A percentile compares a stretch with the other conserved stretches of the same genome.
These are phyloP conservation scores for Arabidopsis lyrata DNA, from an alignment of 441 rosid species.

Conservation along the genomic window DNA sequence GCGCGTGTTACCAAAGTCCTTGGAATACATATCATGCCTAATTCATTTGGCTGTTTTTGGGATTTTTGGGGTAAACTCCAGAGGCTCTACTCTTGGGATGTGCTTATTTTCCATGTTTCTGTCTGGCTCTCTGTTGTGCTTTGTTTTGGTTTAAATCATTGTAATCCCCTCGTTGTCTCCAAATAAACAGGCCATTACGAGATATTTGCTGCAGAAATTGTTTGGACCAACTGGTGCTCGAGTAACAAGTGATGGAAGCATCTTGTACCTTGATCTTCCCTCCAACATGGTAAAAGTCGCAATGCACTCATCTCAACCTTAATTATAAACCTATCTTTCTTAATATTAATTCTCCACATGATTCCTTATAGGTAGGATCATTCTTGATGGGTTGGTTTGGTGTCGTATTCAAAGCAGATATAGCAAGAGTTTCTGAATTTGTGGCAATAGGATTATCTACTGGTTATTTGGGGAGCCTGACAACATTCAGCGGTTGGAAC, in stretches of 20 bases:
- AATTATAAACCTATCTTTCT: slow-evolving; percentile 1
- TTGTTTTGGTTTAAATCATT: slow-evolving; percentile 23
- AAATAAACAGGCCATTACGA: slow-evolving; percentile 73
- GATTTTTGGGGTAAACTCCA: slow-evolving; percentile 77
- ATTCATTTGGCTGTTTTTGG: slow-evolving; percentile 83
- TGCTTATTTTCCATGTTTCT: not conserved
- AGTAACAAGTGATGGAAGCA: slow-evolving; percentile 63
- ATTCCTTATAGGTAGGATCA: slow-evolving; percentile 74
- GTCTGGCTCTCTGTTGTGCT: slow-evolving; percentile 29
- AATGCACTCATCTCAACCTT: not conserved
- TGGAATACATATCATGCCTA: slow-evolving; percentile 70
- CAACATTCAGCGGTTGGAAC: slow-evolving; percentile 95
- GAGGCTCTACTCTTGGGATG: slow-evolving; percentile 8
- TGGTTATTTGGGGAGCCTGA: slow-evolving; percentile 88
- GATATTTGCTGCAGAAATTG: slow-evolving; percentile 74
- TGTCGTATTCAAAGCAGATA: slow-evolving; percentile 78
- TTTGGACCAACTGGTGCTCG: slow-evolving; percentile 74
- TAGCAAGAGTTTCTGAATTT: slow-evolving; percentile 65
- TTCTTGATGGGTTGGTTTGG: slow-evolving; percentile 99
- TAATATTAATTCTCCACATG: not conserved
- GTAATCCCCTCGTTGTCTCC: not conserved
- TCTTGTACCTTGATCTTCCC: slow-evolving; percentile 84
- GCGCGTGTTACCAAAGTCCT: slow-evolving; percentile 50
- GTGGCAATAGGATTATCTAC: slow-evolving; percentile 82
- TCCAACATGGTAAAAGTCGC: slow-evolving; percentile 72